phyloP scores from a whole-genome alignment of 306 rosid species.

The Acacia confusa region DNA sequence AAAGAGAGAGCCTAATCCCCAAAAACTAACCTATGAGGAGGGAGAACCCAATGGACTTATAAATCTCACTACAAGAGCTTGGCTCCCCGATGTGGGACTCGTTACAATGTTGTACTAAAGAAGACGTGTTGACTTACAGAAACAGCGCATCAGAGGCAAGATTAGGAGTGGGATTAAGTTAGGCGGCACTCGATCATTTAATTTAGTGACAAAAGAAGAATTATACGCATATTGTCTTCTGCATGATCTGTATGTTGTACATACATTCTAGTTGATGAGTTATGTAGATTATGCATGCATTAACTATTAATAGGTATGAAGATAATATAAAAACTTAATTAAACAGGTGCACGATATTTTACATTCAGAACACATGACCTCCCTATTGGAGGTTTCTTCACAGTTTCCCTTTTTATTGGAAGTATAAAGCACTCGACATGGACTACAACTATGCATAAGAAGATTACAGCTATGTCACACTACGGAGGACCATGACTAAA shows the following conservation, averaged over 20 bases:
- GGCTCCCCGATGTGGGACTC: no score
- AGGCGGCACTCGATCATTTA: not conserved
- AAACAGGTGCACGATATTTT: slow-evolving; percentile 44
- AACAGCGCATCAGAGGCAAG: not conserved
- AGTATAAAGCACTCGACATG: slow-evolving; percentile 44
- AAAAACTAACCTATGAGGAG: no score
- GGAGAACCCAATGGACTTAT: no score
- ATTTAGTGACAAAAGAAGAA: not conserved
- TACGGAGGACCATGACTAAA: slow-evolving; percentile 34
- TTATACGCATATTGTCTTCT: not conserved
- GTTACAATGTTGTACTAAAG: not conserved
- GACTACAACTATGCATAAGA: slow-evolving; percentile 36
- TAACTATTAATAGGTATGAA: not conserved
- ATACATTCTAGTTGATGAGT: slow-evolving; percentile 6
- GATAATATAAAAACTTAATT: slow-evolving; percentile 27
- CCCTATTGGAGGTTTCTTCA: slow-evolving; percentile 38
- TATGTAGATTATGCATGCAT: not conserved
- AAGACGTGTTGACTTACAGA: not conserved
- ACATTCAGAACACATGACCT: slow-evolving; percentile 42
- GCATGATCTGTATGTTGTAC: not conserved
- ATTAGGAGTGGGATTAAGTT: not conserved
- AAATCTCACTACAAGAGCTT: no score
- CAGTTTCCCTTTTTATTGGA: not conserved
- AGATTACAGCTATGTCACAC: slow-evolving; percentile 48
- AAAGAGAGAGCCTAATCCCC: no score